These are phyloP conservation scores for Priceomyces fermenticarens DNA, from an alignment of 805 yeast species.

Conservation along the genomic window DNA sequence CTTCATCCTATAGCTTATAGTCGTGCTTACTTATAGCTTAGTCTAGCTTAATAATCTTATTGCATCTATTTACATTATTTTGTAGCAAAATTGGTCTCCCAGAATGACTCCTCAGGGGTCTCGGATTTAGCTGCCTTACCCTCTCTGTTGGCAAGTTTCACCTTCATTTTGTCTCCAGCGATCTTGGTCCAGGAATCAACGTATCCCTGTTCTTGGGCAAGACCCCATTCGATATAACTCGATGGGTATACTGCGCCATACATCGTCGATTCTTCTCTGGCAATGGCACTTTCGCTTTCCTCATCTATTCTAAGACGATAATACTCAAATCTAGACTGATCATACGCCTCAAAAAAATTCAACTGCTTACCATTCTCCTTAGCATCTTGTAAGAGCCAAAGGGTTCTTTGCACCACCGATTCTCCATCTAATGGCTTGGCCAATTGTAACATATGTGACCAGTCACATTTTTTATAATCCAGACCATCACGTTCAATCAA, in stretches of 20 bases:
- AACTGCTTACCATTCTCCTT: slow-evolving; percentile 19
- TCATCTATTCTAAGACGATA: slow-evolving; percentile 81
- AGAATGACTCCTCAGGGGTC: slow-evolving; percentile 4
- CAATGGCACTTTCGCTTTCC: slow-evolving; percentile 69
- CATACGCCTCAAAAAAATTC: slow-evolving; percentile 66
- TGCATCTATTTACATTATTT: no score
- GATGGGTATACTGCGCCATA: slow-evolving; percentile 72
- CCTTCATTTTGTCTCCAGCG: slow-evolving; percentile 63
- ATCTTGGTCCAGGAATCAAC: slow-evolving; percentile 71
- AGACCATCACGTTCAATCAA: slow-evolving; percentile 73
- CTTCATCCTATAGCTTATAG: no score
- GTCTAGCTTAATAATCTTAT: no score
- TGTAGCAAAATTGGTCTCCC: slow-evolving; percentile 9
- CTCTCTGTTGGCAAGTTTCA: slow-evolving; percentile 44
- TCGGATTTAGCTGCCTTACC: slow-evolving; percentile 17
- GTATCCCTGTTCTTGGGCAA: slow-evolving; percentile 65
- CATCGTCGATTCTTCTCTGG: slow-evolving; percentile 83
- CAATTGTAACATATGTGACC: slow-evolving; percentile 76
- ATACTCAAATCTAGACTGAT: slow-evolving; percentile 82
- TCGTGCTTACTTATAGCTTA: no score
- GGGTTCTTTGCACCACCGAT: slow-evolving; percentile 44
- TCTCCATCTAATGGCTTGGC: slow-evolving; percentile 85
- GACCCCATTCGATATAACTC: slow-evolving; percentile 62
- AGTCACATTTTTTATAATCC: slow-evolving; percentile 57
- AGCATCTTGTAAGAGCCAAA: slow-evolving; percentile 29